These are phyloP conservation scores for Austropuccinia psidii DNA, from an alignment of 1,284 basidiomycete species.

Conservation along the genomic window DNA sequence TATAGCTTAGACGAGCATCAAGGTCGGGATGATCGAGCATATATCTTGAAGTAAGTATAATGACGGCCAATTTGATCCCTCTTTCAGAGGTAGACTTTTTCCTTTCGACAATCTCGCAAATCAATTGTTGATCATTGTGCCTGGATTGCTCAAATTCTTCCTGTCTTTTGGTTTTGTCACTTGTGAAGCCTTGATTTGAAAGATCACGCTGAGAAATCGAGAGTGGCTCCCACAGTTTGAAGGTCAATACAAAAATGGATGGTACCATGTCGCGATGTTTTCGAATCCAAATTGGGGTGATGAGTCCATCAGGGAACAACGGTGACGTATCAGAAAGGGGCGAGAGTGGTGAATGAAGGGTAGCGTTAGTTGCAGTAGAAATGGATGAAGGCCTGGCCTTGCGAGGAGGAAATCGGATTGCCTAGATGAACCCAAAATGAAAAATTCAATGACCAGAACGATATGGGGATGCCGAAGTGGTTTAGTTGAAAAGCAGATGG, in stretches of 20 bases:
- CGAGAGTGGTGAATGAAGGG: slow-evolving; percentile 50
- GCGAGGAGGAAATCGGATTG: slow-evolving; percentile 73
- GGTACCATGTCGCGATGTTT: slow-evolving; percentile 88
- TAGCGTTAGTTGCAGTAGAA: slow-evolving; percentile 45
- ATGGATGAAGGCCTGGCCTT: slow-evolving; percentile 56
- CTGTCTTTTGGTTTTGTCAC: background rate
- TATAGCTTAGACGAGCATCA: slow-evolving; percentile 71
- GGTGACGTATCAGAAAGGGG: slow-evolving; percentile 55
- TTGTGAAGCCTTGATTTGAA: background rate
- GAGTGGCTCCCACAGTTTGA: slow-evolving; percentile 63
- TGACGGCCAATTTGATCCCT: slow-evolving; percentile 86
- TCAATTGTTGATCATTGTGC: slow-evolving; percentile 63
- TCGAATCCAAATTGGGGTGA: slow-evolving; percentile 92
- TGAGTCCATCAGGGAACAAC: slow-evolving; percentile 83
- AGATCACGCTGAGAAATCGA: background rate
- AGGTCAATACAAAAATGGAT: slow-evolving; percentile 82
- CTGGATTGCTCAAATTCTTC: slow-evolving; percentile 57
- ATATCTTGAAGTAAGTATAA: slow-evolving; percentile 75
- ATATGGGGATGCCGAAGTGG: background rate
- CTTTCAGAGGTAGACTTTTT: slow-evolving; percentile 73
- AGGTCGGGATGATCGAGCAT: slow-evolving; percentile 78
- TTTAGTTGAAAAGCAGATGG: background rate
- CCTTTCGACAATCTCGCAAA: slow-evolving; percentile 66
- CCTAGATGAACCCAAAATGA: slow-evolving; percentile 47
- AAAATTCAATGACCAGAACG: background rate